Base-by-base conservation (phyloP, 2,329 filamentous ascomycete species). In the Colletotrichum sp. region DNA sequence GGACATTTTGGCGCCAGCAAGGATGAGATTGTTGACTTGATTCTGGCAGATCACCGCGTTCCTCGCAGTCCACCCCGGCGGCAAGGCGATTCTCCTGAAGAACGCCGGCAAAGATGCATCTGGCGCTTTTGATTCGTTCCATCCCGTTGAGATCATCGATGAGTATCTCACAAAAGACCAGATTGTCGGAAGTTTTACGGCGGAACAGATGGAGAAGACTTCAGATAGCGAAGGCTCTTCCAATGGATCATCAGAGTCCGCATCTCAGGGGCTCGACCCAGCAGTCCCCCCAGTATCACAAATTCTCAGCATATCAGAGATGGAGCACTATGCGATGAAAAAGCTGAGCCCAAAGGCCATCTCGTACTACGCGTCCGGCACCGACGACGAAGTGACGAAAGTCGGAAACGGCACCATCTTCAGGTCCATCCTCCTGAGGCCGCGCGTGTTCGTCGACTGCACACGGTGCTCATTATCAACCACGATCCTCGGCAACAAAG, bases 361-460 rank as follows among this genome's bases (percentile, higher is more conserved):
- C 94, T 94, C 94, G 65, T 98, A 98, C 86, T 98, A 98, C 86
- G 96, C 91, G 84, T 97, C 95, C 2, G 95, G 94, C 2, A 89
- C 90, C 69, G 95, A 98, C 83, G 95, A 98, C 83, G 88, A 95
- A 39, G 83, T 91, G 79, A 94, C 93, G 76, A 98, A 98, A 83
- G 83, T 84, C n/a, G 90, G 93, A 84, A 98, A 98, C 87, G 94
- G 92, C 80, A 84, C 88, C 28, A 93, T 94, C 28, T 98, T 95
- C 83, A 90, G 90, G 49, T 90, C 91, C 77, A 96, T 98, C 79
- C 88, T 98, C 5, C 89, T 98, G 7, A 92, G 95, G 15, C 95
- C 95, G 10, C 89, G 95, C 30, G 91, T 98, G 55, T 97, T 98
- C 84, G 88, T 96, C 79, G 94, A 98, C 86, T 95, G 94, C 85